Evolutionary conservation across 2,329 filamentous ascomycete genomes (phyloP), one percentile per base, ranked within the genome.

Genomic region (Bertia moriformis): DNA sequence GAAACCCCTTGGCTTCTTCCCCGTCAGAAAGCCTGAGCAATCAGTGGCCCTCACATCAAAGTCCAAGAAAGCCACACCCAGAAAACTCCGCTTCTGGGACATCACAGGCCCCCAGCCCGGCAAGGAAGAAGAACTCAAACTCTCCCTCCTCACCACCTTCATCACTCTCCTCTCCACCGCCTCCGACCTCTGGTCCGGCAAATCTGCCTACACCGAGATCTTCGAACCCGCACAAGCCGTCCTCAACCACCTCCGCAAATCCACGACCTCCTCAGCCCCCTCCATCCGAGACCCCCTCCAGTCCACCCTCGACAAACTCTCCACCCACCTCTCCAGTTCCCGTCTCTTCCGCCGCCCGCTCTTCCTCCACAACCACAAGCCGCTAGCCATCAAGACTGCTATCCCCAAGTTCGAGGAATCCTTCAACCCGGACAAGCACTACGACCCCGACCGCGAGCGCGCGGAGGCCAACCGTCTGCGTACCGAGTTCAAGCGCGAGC

Each of bases 381-480:
- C 88, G 0, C 71, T 93, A 2, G 80, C 91, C 17, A 93, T 96
- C 65, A 88, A 89, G 58, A 78, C 77, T 4, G 79, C 74, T 42
- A 77, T 95, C 37, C 91, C 91, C 59, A 94, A 93, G 59, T 98
- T 96, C 63, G 91, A 96, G 63, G 89, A 95, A 56, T 71, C 74
- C 42, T 98, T 87, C 71, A 91, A 93, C 58, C 91, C 91, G 3
- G 77, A 83, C 64, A 89, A 87, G 63, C 91, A 96, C 70, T 96
- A 98, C 72, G 93, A 98, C 55, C 87, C 87, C 1, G 83, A 98
- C 60, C 80, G 79, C 48, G 87, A 94, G 60, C 83, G 91, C 22
- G 80, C 84, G 17, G 87, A 95, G 53, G 62, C 83, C 44, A 78
- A 78, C 53, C 91, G 88, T 59, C 71, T 98, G 53, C 79, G 78